Base-by-base conservation (phyloP, 1,284 basidiomycete species). In the Moniliophthora roreri region DNA sequence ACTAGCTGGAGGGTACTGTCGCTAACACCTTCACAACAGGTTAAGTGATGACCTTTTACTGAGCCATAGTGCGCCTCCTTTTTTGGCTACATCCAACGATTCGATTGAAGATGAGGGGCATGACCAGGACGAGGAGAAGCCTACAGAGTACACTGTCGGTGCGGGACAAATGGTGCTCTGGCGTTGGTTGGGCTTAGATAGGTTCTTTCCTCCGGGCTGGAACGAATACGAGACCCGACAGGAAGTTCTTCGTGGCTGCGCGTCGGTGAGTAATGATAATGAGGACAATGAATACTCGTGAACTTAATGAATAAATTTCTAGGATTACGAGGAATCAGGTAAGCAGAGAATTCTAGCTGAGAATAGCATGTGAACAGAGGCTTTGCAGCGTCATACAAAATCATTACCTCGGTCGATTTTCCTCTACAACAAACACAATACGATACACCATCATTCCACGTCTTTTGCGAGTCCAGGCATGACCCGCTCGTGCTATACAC, bases 321-420 rank as follows among this genome's bases (percentile, higher is more conserved):
- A 89, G 87, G 87, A 89, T 63, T 89, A 82, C 64, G 81, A 82
- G 62, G 81, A 87, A 61, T 89, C 87, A 62, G 75, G 87, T 88
- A 63, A 54, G 68, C 59, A 64, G 61, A 34, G 10, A 44, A 26
- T 42, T 21, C 8, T 21, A 40, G 35, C 51, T 44, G 20, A 23
- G 52, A 48, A 50, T 50, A 15, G 18, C 54, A 5, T 53, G 24
- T 56, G 28, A 21, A 16, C 28, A 15, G 5, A 24, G 6, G 26
- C 26, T 39, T 34, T 53, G 16, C 50, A 81, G 87, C 79, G 36
- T 87, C 85, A 0, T 87, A 85, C 69, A 86, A 81, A 57, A 60
- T 87, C 18, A 67, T 87, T 13, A 76, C 85, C 1, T 72, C 73
- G 8, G 69, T 74, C 49, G 68, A 74, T 8, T 74, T 84, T 52